Evolutionary conservation across 1,284 basidiomycete genomes (phyloP), one percentile per base, ranked within the genome.

Genomic region (Fomes fomentarius): DNA sequence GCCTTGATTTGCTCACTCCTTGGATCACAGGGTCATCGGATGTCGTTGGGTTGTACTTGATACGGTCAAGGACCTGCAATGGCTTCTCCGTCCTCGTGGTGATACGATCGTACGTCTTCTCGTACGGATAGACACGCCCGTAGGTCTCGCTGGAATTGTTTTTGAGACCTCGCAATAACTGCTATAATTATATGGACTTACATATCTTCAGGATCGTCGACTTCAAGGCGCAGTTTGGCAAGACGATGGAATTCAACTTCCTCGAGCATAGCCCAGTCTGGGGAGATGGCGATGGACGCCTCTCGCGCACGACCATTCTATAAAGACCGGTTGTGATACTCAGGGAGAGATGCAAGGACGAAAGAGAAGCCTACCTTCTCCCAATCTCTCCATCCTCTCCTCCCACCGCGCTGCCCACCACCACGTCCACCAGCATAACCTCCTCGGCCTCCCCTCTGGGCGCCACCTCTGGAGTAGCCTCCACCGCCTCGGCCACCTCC

Each of bases 231-330:
- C 59, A 99, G 81, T 75, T 99, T 99, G 39, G 88, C 77, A 58
- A 99, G 80, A 54, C 96, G 90, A 73, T 91, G 85, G 77, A 98
- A 99, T 71, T 98, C 96, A 66, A 99, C 91, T 77, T 99, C 97
- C 76, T 98, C 96, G 49, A 98, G 79, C 82, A 97, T 89, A 41
- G 84, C 77, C 97, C 97, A 99, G 65, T 91, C 89, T 24, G 91
- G 84, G 49, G 90, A 91, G 63, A 99, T 95, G 31, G 89, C 90
- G 58, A 99, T 94, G 2, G 94, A 97, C 11, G 95, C 92, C 74
- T 99, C 97, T 52, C 97, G 89, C 40, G 87, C 87, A 58, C 96
- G 89, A 69, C 94, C 90, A 60, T 84, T 91, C 91, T 96, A 50
- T 54, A 53, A 40, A 54, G 30, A 11, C 37, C n/a, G n/a, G n/a